Evolutionary conservation across 2,329 filamentous ascomycete genomes (phyloP), one percentile per base, ranked within the genome.

Genomic region (Grosmannia huntii): DNA sequence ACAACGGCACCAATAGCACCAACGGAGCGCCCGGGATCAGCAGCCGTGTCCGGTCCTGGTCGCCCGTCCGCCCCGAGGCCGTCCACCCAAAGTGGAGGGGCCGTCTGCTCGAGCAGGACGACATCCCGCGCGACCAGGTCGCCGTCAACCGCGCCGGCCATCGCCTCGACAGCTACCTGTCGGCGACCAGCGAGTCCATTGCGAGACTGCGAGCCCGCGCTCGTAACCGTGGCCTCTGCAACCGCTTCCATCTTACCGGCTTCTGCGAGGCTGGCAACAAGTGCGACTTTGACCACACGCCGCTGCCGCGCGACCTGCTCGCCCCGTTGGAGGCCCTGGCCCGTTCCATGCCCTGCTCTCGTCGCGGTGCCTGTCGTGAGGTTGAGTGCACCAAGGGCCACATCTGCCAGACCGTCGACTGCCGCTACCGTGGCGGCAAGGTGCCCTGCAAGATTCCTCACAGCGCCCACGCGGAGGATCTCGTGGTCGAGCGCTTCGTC

Each of bases 361-460:
- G 63, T 52, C 65, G 66, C 6, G 67, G 65, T 9, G 28, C 36
- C 5, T 70, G 68, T 61, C 60, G 67, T 11, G 59, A 64, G 4
- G 58, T 61, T 0, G 52, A 53, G 16, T 71, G 69, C 61, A 62
- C 62, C 25, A 61, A 62, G 27, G 69, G 68, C 6, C 69, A 70
- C 59, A 61, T 70, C 44, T 71, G 69, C 60, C 69, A 70, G 62
- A 65, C 60, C 19, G 48, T 56, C 21, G 65, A 70, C 16, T 71
- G 68, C 58, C 66, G 65, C 56, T 53, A 66, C n/a, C 66, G 68
- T 9, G 65, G 65, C 23, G 68, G 69, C 53, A 69, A 66, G 62
- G 38, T 50, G 5, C 66, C 64, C 51, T 70, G 68, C 65, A 66
- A 64, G 28, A 16, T 70, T 3, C 60, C 64, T 12, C 57, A 54